A percentile compares a stretch with the other conserved stretches of the same genome.
These are phyloP conservation scores for Zelonia costaricensis DNA, from an alignment of 208 protist species.

Conservation along the genomic window DNA sequence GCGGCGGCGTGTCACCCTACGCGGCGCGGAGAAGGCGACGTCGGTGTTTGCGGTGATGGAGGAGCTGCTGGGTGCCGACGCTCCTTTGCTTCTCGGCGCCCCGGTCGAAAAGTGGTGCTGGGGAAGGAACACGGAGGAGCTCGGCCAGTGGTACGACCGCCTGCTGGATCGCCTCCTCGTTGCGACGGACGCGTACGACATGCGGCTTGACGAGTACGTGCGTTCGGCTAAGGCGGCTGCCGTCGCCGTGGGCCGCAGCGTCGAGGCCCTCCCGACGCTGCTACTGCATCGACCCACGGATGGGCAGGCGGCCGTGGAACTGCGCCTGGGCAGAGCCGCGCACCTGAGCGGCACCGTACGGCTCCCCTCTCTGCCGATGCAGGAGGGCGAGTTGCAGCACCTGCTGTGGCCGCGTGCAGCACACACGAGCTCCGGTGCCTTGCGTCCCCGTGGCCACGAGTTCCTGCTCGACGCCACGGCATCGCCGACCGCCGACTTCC, in stretches of 20 bases:
- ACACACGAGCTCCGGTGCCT: not conserved
- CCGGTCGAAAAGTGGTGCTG: conserved; percentile 47
- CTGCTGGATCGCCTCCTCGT: conserved; percentile 23
- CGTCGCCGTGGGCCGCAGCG: conserved; percentile 3
- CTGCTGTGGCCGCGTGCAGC: conserved; percentile 16
- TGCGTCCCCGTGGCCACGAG: conserved; percentile 13
- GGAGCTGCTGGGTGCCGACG: conserved; percentile 13
- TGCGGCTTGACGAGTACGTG: conserved; percentile 30
- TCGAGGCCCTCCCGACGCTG: conserved; percentile 24
- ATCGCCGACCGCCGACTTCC: conserved; percentile 28
- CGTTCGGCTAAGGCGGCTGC: conserved; percentile 6
- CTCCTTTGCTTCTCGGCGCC: conserved; percentile 1
- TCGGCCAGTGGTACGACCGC: conserved; percentile 51
- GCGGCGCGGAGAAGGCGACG: not conserved
- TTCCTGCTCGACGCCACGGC: conserved; percentile 42
- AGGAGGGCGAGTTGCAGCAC: conserved; percentile 45
- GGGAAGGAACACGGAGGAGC: conserved; percentile 22
- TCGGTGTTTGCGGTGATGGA: conserved; percentile 2
- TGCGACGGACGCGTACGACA: conserved; percentile 1
- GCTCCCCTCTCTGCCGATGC: conserved; percentile 48
- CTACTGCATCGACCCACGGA: conserved; percentile 48
- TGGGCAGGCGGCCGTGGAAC: conserved; percentile 23
- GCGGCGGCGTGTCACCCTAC: conserved; percentile 14
- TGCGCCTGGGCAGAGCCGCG: conserved; percentile 2
- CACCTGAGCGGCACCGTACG: conserved; percentile 4